A percentile compares a stretch with the other conserved stretches of the same genome.
phyloP scores from a whole-genome alignment of 2,329 filamentous ascomycete species.

The Tolypocladium nubicola region DNA sequence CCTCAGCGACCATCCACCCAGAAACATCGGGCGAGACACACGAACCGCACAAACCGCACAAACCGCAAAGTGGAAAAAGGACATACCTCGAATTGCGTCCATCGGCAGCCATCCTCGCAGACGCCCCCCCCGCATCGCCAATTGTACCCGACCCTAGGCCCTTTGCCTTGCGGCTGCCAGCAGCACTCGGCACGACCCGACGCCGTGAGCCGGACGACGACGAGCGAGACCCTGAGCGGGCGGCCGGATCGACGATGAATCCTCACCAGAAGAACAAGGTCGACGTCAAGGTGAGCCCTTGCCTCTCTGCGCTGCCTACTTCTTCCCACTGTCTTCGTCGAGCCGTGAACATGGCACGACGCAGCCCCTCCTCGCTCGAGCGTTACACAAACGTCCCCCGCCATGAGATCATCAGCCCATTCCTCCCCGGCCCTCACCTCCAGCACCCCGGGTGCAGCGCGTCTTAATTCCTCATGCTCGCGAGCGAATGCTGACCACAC shows the following conservation, averaged over 20 bases:
- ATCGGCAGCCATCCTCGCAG: background rate
- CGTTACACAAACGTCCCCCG: background rate
- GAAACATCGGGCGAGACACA: background rate
- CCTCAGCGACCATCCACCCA: background rate
- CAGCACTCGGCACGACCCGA: background rate
- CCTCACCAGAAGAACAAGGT: slow-evolving; percentile 98
- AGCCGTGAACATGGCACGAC: background rate
- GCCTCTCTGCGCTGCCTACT: background rate
- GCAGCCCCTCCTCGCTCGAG: background rate
- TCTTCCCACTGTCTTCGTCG: background rate
- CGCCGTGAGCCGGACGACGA: background rate
- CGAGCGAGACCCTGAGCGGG: background rate
- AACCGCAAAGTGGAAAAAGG: background rate
- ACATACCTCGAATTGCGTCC: background rate
- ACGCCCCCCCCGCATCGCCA: background rate
- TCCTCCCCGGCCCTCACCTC: background rate
- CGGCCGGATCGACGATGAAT: slow-evolving; percentile 54
- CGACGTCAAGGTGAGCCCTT: slow-evolving; percentile 72
- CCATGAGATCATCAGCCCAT: background rate
- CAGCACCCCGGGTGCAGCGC: background rate
- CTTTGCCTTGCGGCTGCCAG: background rate
- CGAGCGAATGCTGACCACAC: background rate
- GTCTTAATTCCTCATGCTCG: background rate
- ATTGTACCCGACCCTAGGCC: background rate
- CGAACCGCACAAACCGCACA: background rate